Base-by-base conservation (phyloP, 78 protist species). In the slime mould (Dictyostelium discoideum) region DNA sequence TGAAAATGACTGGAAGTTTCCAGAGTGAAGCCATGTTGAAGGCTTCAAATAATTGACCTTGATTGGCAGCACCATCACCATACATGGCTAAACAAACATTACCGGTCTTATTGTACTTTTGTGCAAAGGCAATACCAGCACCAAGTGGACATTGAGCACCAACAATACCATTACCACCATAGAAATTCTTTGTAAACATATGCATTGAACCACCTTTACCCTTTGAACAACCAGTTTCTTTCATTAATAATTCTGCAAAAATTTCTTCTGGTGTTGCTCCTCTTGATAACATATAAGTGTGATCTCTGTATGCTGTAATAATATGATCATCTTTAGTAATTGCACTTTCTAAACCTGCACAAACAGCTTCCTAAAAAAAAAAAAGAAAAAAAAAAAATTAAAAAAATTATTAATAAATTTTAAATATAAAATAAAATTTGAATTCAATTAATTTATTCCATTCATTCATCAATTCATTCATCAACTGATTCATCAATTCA, bases 161-260 rank as follows among this genome's bases (percentile, higher is more conserved):
- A 29, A 99, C 99, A 63, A 99, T 99, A 78, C 99, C 99, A 97
- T 99, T 98, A 32, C 99, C 99, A 44, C 99, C 99, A 85, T 79
- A 98, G 96, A 99, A 99, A 77, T 96, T 96, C 50, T 60, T 74
- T 39, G 85, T 57, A 97, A 98, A 99, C 98, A 98, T 97, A 96
- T 99, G 99, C 99, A 99, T 99, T 67, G 98, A 97, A 32, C 99
- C 99, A 50, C 99, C 99, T 97, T 98, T 98, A 54, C 99, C 99
- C 85, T 88, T 85, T 48, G 99, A 92, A 85, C 96, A 93, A 40
- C 99, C 99, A 24, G 96, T 85, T n/a, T 92, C 69, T 93, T 40
- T 93, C 96, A 98, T 99, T 46, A 96, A 77, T 9, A 99, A 97
- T 97, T 99, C 99, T 3, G 97, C 96, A 22, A 98, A 48, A 29